phyloP scores from a whole-genome alignment of 1,284 basidiomycete species.

The Trichosporon sp. region DNA sequence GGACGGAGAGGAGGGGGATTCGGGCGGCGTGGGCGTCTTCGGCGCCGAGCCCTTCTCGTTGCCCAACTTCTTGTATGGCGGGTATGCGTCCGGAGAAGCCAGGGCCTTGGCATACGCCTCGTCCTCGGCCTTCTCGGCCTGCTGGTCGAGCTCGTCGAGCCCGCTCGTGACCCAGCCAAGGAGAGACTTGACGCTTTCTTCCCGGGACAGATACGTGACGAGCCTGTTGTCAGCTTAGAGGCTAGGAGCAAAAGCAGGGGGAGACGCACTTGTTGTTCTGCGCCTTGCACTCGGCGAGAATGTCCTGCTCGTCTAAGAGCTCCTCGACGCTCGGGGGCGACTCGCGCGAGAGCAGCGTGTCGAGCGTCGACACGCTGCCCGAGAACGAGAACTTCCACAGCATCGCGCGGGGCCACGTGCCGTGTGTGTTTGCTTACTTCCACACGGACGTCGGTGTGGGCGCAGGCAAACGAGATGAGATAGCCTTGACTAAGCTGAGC shows the following conservation, averaged over 20 bases:
- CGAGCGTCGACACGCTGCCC: conserved; percentile 50
- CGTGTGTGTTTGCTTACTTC: conserved; percentile 1
- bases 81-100: conserved; percentile 37
- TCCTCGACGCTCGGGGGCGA: conserved; percentile 69
- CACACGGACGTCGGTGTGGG: neutral
- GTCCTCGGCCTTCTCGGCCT: conserved; percentile 43
- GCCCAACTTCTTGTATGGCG: conserved; percentile 35
- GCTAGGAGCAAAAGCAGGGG: too few species aligned
- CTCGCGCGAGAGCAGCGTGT: conserved; percentile 51
- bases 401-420: conserved; percentile 38
- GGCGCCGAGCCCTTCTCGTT: conserved; percentile 18
- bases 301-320: conserved; percentile 89
- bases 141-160: conserved; percentile 53
- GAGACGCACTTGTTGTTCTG: conserved; percentile 69
- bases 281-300: conserved; percentile 92
- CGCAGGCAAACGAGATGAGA: neutral
- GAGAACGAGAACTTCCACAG: conserved; percentile 57
- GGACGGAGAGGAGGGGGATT: neutral
- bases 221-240: conserved; percentile 40
- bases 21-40: neutral
- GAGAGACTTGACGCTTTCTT: conserved; percentile 51
- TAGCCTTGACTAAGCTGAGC: neutral
- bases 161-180: conserved; percentile 54
- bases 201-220: conserved; percentile 49
- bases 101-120: conserved; percentile 40